Base-by-base conservation (phyloP, 2,329 filamentous ascomycete species). In the Ophiostoma angusticollis region DNA sequence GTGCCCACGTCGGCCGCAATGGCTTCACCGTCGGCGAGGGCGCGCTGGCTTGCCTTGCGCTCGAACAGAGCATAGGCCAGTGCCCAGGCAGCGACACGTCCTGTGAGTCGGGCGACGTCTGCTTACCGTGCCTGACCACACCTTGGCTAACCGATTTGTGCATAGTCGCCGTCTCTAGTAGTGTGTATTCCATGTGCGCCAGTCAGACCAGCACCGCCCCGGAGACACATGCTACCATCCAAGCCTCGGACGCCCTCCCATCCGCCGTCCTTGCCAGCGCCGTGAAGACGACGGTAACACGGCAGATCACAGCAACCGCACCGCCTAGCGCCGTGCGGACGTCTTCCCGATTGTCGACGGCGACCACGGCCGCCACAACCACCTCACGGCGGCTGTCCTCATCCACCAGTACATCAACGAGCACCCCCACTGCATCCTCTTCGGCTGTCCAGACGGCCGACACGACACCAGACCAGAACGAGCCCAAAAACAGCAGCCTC, bases 1-100 rank as follows among this genome's bases (percentile, higher is more conserved):
- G 81, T 54, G 66, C 67, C 27, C 64, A 66, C 42, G 62, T 63
- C 24, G 78, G 78, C 8, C 58, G 55, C 11, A 69, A 69, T 22
- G 78, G 75, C 9, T 79, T 76, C 49, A 84, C 81, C 2, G 51
- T 84, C 34, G 80, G 78, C n/a, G 81, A 85, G 58, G 80, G 69
- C 9, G 78, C 74, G 5, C 58, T 84, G 45, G 71, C 78, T 51
- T 86, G 81, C 54, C 67, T 82, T 24, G 61, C 70, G 8, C 71
- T 71, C 7, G 68, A 72, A 50, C 58, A 53, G 40, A 56, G 56
- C 25, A 50, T 65, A 31, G 67, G 67, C 3, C 58, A 57, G 12
- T 86, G 81, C 54, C 54, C 60, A 5, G 59, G 62, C 3, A 50
- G 57, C 9, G 65, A 71, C 36, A 54, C 54, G 9, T 49, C 53